Percentiles rank a stretch among this genome's conserved stretches.
phyloP scores from a whole-genome alignment of 148 eudicot genomes.

The Diospyros kaki region DNA sequence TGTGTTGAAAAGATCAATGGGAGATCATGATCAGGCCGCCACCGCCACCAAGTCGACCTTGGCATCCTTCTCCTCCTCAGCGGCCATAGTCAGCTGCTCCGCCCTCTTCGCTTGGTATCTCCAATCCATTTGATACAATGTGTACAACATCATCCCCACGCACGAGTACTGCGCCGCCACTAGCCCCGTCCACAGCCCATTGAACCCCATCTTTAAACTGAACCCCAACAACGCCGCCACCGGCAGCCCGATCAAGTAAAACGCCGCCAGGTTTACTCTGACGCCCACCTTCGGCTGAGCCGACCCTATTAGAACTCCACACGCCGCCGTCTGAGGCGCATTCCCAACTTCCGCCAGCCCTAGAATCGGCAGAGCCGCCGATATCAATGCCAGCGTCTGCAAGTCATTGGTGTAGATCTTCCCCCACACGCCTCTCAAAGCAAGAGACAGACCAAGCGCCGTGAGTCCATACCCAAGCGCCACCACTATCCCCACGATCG shows the following conservation, averaged over 20 bases:
- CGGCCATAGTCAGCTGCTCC: conserved; percentile 54
- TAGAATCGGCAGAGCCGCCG: conserved; percentile 53
- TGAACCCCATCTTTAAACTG: conserved; percentile 46
- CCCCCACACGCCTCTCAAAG: no score
- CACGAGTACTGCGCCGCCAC: conserved; percentile 69
- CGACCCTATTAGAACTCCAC: conserved; percentile 76
- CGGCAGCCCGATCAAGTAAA: conserved; percentile 79
- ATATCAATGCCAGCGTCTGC: conserved; percentile 30
- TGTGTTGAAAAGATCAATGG: no score
- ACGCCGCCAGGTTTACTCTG: conserved; percentile 56
- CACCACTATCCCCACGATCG: no score
- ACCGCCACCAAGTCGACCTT: conserved; percentile 41
- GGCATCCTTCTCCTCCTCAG: conserved; percentile 31
- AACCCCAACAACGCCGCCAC: conserved; percentile 54
- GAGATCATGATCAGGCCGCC: no score
- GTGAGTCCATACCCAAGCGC: no score
- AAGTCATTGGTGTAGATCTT: no score
- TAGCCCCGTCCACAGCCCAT: conserved; percentile 72
- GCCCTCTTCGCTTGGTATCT: conserved; percentile 65
- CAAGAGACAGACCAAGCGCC: no score
- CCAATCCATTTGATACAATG: conserved; percentile 64
- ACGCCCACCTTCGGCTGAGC: conserved; percentile 72
- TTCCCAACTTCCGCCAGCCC: conserved; percentile 86
- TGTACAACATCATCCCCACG: conserved; percentile 55
- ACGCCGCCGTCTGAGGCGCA: conserved; percentile 77